Base-by-base conservation (phyloP, 2,329 filamentous ascomycete genomes). In the Calonectria pseudoreteaudii region DNA sequence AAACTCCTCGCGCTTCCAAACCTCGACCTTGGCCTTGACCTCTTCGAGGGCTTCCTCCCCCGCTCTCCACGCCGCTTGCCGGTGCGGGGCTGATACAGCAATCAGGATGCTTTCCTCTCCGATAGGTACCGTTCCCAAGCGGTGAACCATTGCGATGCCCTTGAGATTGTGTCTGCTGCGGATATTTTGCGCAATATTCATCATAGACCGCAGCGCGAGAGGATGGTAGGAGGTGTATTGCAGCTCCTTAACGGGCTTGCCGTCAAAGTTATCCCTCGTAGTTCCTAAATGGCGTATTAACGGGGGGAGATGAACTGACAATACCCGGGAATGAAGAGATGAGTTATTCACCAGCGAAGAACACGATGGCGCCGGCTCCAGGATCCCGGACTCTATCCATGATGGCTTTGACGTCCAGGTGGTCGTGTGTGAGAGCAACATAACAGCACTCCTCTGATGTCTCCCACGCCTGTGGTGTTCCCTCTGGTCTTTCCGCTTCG, bases 1-100 rank as follows among this genome's bases (percentile, higher is more conserved):
- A 87, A 98, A 98, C 83, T 95, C 94, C 86, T 98, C 96, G 77
- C 92, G 88, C 86, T 98, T 98, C 96, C 96, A 98, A 52, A 99
- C 93, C 87, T 99, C 97, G n/a, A 95, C 95, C 77, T 89, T 92
- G 70, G 90, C 91, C 87, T 98, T 99, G 81, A 94, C 95, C 82
- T 91, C 87, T 86, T 98, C 96, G 72, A 98, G 86, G 41, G 95
- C 94, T 85, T 97, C 95, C 86, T 98, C 96, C 0, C 94, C 96
- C 0, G 94, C 96, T 79, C 87, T 86, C 96, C 96, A 99, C 7
- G 95, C 96, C 18, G 94, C 94, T 79, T 94, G 91, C 10, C 97
- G 89, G 86, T 98, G 97, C 44, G 94, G 92, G 34, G 94, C 90
- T 53, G 94, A 95, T 5, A 98, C 94, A 1, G 95, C 94, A 79